phyloP scores from a whole-genome alignment of 208 protist genomes.

The Willaertia magna region DNA sequence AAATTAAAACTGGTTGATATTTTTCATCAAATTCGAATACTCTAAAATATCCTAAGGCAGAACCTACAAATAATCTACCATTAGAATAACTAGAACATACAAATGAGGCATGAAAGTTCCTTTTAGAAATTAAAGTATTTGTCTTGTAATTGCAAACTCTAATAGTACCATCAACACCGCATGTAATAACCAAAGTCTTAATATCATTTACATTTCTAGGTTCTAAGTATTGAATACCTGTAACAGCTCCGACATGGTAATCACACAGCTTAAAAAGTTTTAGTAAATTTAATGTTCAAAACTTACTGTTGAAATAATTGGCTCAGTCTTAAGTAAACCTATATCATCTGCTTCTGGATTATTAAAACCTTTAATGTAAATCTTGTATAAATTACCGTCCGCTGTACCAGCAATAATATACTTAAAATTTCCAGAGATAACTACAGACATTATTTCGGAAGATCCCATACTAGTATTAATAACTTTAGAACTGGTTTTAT shows the following conservation, averaged over 20 bases:
- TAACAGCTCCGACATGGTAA: neutral
- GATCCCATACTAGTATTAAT: neutral
- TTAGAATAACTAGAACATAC: neutral
- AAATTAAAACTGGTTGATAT: neutral
- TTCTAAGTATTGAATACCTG: neutral
- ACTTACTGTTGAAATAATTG: neutral
- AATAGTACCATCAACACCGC: neutral
- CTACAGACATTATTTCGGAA: neutral
- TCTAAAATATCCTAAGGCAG: neutral
- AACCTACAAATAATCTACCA: neutral
- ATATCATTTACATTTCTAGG: neutral
- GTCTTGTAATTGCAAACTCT: conserved; percentile 3
- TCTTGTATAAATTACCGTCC: neutral
- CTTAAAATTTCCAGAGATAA: neutral
- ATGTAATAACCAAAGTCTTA: neutral
- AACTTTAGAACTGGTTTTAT: neutral
- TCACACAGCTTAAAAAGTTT: neutral
- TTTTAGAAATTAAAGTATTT: neutral
- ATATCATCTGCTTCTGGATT: neutral
- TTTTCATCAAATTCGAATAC: neutral
- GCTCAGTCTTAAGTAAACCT: neutral
- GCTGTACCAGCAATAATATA: neutral
- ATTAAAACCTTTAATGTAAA: neutral
- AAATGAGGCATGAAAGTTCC: neutral
- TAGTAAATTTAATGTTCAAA: neutral